Evolutionary conservation across 768 basidiomycete species (phyloP).

Genomic region (Cubamyces sp.): DNA sequence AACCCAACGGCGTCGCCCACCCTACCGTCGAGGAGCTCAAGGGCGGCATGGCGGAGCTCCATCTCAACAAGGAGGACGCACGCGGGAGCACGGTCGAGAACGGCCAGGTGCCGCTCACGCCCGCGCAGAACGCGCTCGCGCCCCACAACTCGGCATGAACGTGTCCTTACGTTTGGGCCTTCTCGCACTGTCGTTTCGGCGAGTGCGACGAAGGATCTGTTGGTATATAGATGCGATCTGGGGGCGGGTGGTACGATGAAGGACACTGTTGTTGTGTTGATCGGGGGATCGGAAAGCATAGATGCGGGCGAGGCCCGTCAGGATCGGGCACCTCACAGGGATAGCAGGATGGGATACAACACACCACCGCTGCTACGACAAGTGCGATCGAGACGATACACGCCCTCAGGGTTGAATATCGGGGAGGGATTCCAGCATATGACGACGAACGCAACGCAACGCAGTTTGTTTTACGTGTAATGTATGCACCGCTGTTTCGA

Average conservation of each 20-base stretch:
- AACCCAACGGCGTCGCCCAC: neutral
- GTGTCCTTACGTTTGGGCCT: no score
- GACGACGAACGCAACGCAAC: constrained; percentile 6
- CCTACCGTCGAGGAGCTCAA: constrained; percentile 29
- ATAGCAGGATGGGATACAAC: constrained; percentile 3
- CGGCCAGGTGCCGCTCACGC: constrained; percentile 30
- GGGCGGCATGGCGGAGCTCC: constrained; percentile 37
- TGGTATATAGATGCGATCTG: neutral
- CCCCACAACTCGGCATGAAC: constrained; percentile 21
- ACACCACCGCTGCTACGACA: neutral
- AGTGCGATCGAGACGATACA: neutral
- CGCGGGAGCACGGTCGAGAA: constrained; percentile 30
- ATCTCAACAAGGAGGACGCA: constrained; percentile 31
- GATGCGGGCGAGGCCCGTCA: constrained; percentile 4
- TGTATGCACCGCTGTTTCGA: constrained; percentile 19
- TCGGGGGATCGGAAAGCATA: neutral
- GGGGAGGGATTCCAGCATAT: no score
- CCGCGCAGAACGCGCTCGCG: constrained; percentile 30
- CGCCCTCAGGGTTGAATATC: no score
- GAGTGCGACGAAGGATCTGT: neutral
- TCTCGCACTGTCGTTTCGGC: neutral
- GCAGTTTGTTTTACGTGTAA: constrained; percentile 7
- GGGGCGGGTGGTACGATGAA: neutral
- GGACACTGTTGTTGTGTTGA: neutral
- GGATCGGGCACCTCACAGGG: neutral